A percentile compares a stretch with the other conserved stretches of the same genome.
phyloP scores from a whole-genome alignment of 345 rosid genomes.

The Brassica napus region Da-Ae NC_063446.1:69381001-69381500 shows the following conservation, averaged over 20 bases:
- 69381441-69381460: constrained; percentile 40
- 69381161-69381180: not conserved
- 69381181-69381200: not conserved
- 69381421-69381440: constrained; percentile 45
- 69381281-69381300: not conserved
- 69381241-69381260: not conserved
- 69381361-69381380: not conserved
- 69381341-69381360: not conserved
- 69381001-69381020: constrained; percentile 42
- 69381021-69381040: constrained; percentile 49
- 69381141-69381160: not conserved
- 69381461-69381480: constrained; percentile 42
- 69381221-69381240: not conserved
- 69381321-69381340: not conserved
- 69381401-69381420: constrained; percentile 43
- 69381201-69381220: not conserved
- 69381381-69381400: constrained; percentile 7
- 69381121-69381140: constrained; percentile 49
- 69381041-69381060: constrained; percentile 52
- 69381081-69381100: constrained; percentile 46
- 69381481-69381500: constrained; percentile 42
- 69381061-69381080: constrained; percentile 34
- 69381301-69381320: not conserved
- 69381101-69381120: constrained; percentile 49
- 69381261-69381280: not conserved